Conservation (phyloP, 176 grass and related monocot species). For the Aegilops longissima region DNA sequence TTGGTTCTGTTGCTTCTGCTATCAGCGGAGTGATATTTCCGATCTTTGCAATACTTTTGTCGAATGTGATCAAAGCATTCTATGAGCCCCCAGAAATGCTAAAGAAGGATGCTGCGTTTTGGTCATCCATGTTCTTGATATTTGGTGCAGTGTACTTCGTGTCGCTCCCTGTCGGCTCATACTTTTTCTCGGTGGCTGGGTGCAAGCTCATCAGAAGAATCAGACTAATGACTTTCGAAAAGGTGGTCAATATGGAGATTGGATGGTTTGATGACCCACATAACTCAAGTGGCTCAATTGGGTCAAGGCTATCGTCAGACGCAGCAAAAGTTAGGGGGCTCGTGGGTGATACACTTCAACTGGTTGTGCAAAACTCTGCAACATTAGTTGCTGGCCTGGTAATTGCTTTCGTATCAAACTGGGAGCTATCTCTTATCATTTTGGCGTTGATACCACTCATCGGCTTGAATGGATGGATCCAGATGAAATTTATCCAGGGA, state of each 20-base stretch:
- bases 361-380: slow-evolving; percentile 64
- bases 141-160: slow-evolving; percentile 62
- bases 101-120: slow-evolving; percentile 66
- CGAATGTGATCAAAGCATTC: slow-evolving; percentile 70
- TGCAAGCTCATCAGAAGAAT: slow-evolving; percentile 73
- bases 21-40: slow-evolving; percentile 75
- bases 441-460: slow-evolving; percentile 72
- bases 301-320: slow-evolving; percentile 67
- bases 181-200: slow-evolving; percentile 73
- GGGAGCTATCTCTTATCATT: slow-evolving; percentile 74
- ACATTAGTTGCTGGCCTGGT: slow-evolving; percentile 70
- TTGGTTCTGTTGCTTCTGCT: slow-evolving; percentile 65
- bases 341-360: slow-evolving; percentile 64
- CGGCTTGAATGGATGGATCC: slow-evolving; percentile 68
- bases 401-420: slow-evolving; percentile 70
- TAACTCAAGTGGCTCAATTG: slow-evolving; percentile 76
- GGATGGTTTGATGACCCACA: slow-evolving; percentile 74
- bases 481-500: slow-evolving; percentile 77
- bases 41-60: slow-evolving; percentile 65
- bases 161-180: slow-evolving; percentile 56
- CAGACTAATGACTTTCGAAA: slow-evolving; percentile 71
- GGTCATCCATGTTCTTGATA: slow-evolving; percentile 81
- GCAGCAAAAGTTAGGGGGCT: slow-evolving; percentile 70
- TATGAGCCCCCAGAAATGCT: slow-evolving; percentile 53
- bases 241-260: slow-evolving; percentile 72